These are phyloP conservation scores for Aspergillus pseudoglaucus DNA, from an alignment of 2,329 filamentous ascomycete genomes.

Conservation along the genomic window DNA sequence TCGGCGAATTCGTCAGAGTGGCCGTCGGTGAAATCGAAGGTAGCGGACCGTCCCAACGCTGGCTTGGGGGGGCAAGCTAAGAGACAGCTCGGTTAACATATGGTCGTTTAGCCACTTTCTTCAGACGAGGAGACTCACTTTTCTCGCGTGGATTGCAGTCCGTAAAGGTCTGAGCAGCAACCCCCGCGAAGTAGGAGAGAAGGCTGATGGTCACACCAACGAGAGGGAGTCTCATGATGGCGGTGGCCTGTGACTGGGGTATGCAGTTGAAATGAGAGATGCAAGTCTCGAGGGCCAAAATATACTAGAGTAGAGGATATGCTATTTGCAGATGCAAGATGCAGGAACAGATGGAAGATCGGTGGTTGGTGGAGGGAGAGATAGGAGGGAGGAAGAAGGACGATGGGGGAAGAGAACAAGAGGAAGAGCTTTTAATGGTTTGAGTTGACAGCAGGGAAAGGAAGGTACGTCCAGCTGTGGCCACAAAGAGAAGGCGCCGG, in stretches of 20 bases:
- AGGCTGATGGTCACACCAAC: slow-evolving; percentile 20
- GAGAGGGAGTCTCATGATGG: slow-evolving; percentile 28
- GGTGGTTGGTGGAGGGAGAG: neutral
- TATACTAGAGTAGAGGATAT: neutral
- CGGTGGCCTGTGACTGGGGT: slow-evolving; percentile 1
- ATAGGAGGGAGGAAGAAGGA: neutral
- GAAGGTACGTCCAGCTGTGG: neutral
- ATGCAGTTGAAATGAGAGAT: slow-evolving; percentile 1
- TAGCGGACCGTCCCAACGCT: slow-evolving; percentile 74
- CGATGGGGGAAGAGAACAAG: slow-evolving; percentile 65
- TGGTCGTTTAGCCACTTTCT: neutral
- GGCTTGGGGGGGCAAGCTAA: slow-evolving; percentile 66
- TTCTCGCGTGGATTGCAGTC: slow-evolving; percentile 38
- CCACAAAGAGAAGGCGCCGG: slow-evolving; percentile 3
- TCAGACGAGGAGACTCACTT: slow-evolving; percentile 20
- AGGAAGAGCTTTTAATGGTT: neutral
- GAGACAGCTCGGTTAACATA: slow-evolving; percentile 4
- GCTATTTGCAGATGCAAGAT: neutral
- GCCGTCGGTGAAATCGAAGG: slow-evolving; percentile 75
- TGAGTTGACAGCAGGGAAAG: no score
- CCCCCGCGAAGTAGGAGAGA: slow-evolving; percentile 21
- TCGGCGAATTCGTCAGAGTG: slow-evolving; percentile 71
- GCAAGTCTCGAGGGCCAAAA: slow-evolving; percentile 1
- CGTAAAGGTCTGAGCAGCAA: slow-evolving; percentile 38
- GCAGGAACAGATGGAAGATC: slow-evolving; percentile 1